Evolutionary conservation across 2,329 filamentous ascomycete genomes (phyloP).

Genomic region (Grosmannia huntii): DNA sequence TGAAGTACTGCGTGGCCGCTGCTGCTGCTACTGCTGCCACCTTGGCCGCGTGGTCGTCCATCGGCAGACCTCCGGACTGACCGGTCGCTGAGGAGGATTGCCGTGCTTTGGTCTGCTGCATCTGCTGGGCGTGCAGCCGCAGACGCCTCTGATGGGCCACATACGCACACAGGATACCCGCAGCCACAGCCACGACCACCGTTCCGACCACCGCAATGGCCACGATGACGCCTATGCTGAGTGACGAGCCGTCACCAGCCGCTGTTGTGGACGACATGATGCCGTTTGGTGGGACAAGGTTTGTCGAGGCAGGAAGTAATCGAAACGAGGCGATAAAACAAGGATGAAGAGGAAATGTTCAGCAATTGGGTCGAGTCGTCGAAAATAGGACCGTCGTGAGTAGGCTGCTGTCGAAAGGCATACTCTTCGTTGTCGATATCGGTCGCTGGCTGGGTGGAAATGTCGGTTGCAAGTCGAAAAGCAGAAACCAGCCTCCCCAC

Average conservation of each 20-base stretch:
- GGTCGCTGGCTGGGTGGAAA: neutral
- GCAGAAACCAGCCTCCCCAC: neutral
- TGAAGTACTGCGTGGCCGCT: neutral
- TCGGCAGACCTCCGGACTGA: neutral
- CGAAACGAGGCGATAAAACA: neutral
- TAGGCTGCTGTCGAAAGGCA: neutral
- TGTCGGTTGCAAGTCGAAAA: neutral
- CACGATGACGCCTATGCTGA: constrained; percentile 24
- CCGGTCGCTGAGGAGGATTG: neutral
- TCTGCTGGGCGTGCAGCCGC: neutral
- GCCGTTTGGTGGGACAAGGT: neutral
- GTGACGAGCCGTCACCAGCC: neutral
- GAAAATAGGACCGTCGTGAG: neutral
- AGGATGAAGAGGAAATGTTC: neutral
- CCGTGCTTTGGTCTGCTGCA: neutral
- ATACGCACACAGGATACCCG: constrained; percentile 31
- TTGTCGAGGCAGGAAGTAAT: too few species aligned
- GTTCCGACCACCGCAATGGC: constrained; percentile 36
- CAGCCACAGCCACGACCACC: constrained; percentile 27
- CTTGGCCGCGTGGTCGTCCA: neutral
- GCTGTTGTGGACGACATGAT: neutral
- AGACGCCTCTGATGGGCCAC: constrained; percentile 15
- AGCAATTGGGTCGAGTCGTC: neutral
- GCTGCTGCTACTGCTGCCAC: neutral
- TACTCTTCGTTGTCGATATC: neutral